These are phyloP conservation scores for Podaxis sp. DNA, from an alignment of 768 basidiomycete species.

Conservation along the genomic window DNA sequence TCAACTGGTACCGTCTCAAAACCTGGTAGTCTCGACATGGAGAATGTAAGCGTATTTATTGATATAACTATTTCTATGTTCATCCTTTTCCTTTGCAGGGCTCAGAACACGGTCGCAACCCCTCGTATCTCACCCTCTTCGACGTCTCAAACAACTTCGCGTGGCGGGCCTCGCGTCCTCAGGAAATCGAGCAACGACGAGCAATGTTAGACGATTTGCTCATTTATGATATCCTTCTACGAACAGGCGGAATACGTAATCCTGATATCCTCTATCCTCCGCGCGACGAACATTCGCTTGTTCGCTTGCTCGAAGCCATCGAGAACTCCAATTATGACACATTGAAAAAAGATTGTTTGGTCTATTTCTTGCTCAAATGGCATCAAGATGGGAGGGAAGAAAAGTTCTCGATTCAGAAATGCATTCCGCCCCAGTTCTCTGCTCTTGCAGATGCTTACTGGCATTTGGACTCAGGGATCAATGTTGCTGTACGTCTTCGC, in stretches of 20 bases:
- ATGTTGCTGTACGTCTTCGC: conserved; percentile 53
- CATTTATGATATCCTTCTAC: conserved; percentile 73
- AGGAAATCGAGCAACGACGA: conserved; percentile 64
- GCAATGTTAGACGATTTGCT: conserved; percentile 60
- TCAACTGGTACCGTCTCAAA: background rate
- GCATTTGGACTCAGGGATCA: conserved; percentile 71
- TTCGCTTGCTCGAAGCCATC: conserved; percentile 60
- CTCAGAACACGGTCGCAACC: conserved; percentile 32
- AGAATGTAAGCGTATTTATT: conserved; percentile 1
- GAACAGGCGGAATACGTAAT: conserved; percentile 58
- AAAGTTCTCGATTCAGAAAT: conserved; percentile 48
- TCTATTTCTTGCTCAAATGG: conserved; percentile 84
- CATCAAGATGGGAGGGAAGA: conserved; percentile 63
- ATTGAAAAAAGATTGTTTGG: conserved; percentile 77
- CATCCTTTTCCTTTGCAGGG: background rate
- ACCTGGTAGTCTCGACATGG: background rate
- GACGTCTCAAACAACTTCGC: conserved; percentile 57
- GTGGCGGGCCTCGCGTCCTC: conserved; percentile 52
- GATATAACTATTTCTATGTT: background rate
- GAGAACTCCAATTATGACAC: conserved; percentile 62
- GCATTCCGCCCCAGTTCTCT: conserved; percentile 76
- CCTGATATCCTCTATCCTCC: conserved; percentile 74
- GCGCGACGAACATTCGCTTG: conserved; percentile 49
- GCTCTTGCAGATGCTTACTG: conserved; percentile 84
- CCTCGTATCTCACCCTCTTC: conserved; percentile 72